These are phyloP conservation scores for Paracorniculantispora psalliotae DNA, from an alignment of 2,329 filamentous ascomycete species.

Conservation along the genomic window DNA sequence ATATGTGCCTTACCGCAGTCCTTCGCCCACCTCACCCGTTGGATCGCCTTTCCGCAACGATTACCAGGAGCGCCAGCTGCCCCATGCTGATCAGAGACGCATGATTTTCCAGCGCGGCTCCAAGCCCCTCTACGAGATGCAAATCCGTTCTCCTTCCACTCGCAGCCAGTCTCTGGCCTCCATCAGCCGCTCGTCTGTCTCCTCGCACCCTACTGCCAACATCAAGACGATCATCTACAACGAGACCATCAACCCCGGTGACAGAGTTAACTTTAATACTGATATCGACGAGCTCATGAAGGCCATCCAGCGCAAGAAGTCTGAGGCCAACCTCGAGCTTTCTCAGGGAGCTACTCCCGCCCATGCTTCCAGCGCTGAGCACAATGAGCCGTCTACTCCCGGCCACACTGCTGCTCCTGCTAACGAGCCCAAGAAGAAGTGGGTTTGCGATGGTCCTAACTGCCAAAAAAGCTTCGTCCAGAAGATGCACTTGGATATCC, in stretches of 20 bases:
- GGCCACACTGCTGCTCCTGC: constrained; percentile 22
- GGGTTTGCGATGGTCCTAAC: constrained; percentile 66
- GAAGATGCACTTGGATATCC: constrained; percentile 89
- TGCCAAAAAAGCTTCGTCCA: constrained; percentile 84
- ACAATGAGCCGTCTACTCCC: constrained; percentile 26
- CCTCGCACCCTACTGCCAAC: constrained; percentile 25
- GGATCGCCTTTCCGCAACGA: constrained; percentile 30
- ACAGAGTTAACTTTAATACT: constrained; percentile 66
- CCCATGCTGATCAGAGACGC: constrained; percentile 20
- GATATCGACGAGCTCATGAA: constrained; percentile 86
- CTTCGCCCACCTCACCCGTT: constrained; percentile 28
- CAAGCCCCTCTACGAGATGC: constrained; percentile 27
- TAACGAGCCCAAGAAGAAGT: constrained; percentile 49
- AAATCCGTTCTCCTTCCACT: constrained; percentile 26
- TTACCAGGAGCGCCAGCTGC: constrained; percentile 27
- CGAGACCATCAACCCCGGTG: constrained; percentile 40
- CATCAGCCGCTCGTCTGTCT: constrained; percentile 12
- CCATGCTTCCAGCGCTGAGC: constrained; percentile 1
- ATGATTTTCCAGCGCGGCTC: constrained; percentile 23
- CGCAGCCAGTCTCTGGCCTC: constrained; percentile 30
- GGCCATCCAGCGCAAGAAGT: constrained; percentile 68
- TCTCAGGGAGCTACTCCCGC: constrained; percentile 13
- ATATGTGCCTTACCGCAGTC: constrained; percentile 39
- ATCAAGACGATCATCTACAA: constrained; percentile 42
- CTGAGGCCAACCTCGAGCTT: constrained; percentile 27